These are phyloP conservation scores for Rhododendron griersonianum DNA, from an alignment of 148 eudicot species.

Conservation along the genomic window DNA sequence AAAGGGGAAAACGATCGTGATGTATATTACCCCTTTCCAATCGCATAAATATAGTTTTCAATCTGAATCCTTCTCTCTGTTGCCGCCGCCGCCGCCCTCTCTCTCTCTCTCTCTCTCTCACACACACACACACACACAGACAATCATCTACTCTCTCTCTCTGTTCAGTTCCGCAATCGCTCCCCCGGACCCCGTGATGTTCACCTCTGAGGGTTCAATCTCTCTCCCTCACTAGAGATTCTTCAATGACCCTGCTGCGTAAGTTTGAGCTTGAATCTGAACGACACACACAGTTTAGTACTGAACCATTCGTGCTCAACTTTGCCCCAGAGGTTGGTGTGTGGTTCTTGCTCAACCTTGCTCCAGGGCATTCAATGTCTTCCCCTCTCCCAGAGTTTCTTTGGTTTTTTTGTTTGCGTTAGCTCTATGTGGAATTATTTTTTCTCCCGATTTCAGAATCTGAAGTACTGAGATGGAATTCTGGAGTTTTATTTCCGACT, in stretches of 20 bases:
- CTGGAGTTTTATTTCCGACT: neutral
- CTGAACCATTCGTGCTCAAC: no score
- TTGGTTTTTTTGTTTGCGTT: neutral
- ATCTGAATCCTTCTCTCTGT: neutral
- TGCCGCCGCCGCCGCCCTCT: neutral
- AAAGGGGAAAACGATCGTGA: neutral
- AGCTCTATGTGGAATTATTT: neutral
- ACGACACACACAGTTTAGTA: no score
- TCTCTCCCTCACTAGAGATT: neutral
- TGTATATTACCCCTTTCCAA: neutral
- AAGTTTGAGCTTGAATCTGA: no score
- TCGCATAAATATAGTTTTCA: neutral
- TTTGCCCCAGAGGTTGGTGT: no score
- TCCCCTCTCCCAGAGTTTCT: neutral
- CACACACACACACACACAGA: neutral
- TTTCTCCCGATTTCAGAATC: neutral
- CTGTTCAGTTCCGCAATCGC: neutral
- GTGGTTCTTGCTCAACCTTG: no score
- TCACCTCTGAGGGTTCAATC: neutral
- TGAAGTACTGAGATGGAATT: neutral
- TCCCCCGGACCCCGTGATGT: slow-evolving; percentile 1
- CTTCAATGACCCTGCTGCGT: no score
- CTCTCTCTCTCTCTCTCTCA: no score
- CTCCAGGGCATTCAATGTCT: no score
- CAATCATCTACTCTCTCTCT: neutral